Base-by-base conservation (phyloP, 768 basidiomycete species). In the Mycena rosella region DNA sequence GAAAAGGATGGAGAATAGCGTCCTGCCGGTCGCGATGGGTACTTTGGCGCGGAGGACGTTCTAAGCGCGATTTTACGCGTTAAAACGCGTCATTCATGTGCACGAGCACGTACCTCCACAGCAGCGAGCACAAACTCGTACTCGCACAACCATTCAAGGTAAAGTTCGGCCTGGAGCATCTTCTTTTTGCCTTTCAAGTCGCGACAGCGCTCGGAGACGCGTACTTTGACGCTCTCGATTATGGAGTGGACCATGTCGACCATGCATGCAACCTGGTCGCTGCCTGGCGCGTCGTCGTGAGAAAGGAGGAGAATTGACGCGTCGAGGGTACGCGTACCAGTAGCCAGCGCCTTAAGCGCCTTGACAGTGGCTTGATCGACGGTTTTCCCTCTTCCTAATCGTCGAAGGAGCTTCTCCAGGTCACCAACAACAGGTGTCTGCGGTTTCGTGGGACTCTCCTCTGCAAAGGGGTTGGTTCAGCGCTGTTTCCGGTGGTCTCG, bases 111-210 rank as follows among this genome's bases (percentile, higher is more conserved):
- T 45, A 85, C 84, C 72, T 82, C 75, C 13, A 84, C 69, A 10
- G 79, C 84, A 32, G 68, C 73, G 20, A 80, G 70, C 15, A 82
- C 80, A 67, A 80, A 82, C 18, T 82, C 75, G 18, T 80, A 73
- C 36, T 80, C 81, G 44, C 79, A 72, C 40, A 85, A 67, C 84
- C 84, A 85, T 52, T 77, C 75, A 44, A 80, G 69, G 72, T 84
- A 85, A 30, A 85, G 69, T 65, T 85, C 84, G 0, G 81, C 82
- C 66, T 84, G 81, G 14, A 85, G 73, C 29, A 79, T 76, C 70
- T 77, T 80, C 22, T 67, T 69, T 30, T 73, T 74, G 6, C 74
- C 72, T 52, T 69, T 62, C 22, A 52, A 47, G 40, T 27, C 22
- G 17, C 74, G 74, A 29, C 75, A 76, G 30, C 77, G 73, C 17